phyloP scores from a whole-genome alignment of 495 filamentous ascomycete species.

The Cryomyces antarcticus region DNA sequence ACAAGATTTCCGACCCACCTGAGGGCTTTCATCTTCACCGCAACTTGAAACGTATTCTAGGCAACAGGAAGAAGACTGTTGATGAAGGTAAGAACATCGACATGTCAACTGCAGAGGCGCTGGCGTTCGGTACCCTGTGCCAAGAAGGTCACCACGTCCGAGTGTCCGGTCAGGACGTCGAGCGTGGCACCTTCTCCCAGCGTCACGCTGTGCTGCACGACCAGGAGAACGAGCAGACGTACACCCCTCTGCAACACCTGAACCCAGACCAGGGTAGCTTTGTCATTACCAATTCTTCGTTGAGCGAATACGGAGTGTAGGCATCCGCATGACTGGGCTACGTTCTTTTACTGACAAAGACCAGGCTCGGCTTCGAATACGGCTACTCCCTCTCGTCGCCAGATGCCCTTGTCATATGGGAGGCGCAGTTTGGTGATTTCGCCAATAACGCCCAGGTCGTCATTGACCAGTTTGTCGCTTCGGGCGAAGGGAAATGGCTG shows the following conservation, averaged over 20 bases:
- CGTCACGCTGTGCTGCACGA: slow-evolving; percentile 94
- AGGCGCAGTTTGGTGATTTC: slow-evolving; percentile 98
- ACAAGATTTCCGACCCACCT: slow-evolving; percentile 51
- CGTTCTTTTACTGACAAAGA: not conserved
- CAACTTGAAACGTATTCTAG: slow-evolving; percentile 92
- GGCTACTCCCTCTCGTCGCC: slow-evolving; percentile 94
- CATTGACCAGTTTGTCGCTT: slow-evolving; percentile 96
- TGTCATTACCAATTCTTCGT: slow-evolving; percentile 89
- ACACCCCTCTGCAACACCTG: slow-evolving; percentile 80
- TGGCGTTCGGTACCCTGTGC: slow-evolving; percentile 83
- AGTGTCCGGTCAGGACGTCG: slow-evolving; percentile 94
- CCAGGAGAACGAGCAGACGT: slow-evolving; percentile 79
- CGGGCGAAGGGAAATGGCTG: slow-evolving; percentile 95
- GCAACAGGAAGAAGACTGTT: slow-evolving; percentile 77
- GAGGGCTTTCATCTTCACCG: slow-evolving; percentile 76
- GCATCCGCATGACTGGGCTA: slow-evolving; percentile 9
- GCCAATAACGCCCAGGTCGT: slow-evolving; percentile 98
- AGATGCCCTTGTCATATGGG: slow-evolving; percentile 95
- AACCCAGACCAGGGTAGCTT: slow-evolving; percentile 80
- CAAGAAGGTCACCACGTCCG: slow-evolving; percentile 89
- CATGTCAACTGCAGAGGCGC: slow-evolving; percentile 90
- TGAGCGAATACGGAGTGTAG: slow-evolving; percentile 80
- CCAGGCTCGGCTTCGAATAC: slow-evolving; percentile 84
- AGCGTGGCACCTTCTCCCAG: slow-evolving; percentile 98
- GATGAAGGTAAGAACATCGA: slow-evolving; percentile 87